Conservation (phyloP, 495 filamentous ascomycete genomes). For the Apiosordaria backusii region DNA sequence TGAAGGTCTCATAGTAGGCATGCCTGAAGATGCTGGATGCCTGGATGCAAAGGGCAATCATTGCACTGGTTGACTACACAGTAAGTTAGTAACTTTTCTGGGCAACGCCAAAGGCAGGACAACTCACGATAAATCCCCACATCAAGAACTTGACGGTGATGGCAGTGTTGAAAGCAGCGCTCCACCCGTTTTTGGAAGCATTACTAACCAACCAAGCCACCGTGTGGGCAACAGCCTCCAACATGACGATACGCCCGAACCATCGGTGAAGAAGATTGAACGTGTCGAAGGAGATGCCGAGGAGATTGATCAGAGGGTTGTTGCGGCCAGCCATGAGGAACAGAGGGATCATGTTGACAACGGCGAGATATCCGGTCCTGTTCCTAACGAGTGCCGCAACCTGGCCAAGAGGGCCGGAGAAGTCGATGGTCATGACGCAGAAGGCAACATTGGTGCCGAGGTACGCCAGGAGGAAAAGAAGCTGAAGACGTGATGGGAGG, state of each 20-base stretch:
- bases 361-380: constrained; percentile 70
- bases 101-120: not conserved
- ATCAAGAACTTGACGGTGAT: constrained; percentile 39
- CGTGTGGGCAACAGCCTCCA: constrained; percentile 62
- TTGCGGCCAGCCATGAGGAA: constrained; percentile 57
- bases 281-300: constrained; percentile 68
- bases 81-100: constrained; percentile 19
- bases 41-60: constrained; percentile 64
- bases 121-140: constrained; percentile 56
- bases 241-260: constrained; percentile 68
- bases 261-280: constrained; percentile 81
- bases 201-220: constrained; percentile 42
- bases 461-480: constrained; percentile 68
- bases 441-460: constrained; percentile 74
- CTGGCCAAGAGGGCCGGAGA: constrained; percentile 44
- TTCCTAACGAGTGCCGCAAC: constrained; percentile 55
- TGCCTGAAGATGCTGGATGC: constrained; percentile 74
- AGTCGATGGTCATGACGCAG: constrained; percentile 70
- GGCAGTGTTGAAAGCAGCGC: constrained; percentile 36
- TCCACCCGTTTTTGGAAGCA: constrained; percentile 44
- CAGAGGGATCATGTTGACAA: constrained; percentile 69
- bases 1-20: constrained; percentile 87
- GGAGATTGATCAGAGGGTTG: constrained; percentile 58
- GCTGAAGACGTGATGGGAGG: constrained; percentile 80
- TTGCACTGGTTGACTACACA: constrained; percentile 51